phyloP scores from a whole-genome alignment of 2,329 filamentous ascomycete genomes.

The Lachnellula occidentalis region DNA sequence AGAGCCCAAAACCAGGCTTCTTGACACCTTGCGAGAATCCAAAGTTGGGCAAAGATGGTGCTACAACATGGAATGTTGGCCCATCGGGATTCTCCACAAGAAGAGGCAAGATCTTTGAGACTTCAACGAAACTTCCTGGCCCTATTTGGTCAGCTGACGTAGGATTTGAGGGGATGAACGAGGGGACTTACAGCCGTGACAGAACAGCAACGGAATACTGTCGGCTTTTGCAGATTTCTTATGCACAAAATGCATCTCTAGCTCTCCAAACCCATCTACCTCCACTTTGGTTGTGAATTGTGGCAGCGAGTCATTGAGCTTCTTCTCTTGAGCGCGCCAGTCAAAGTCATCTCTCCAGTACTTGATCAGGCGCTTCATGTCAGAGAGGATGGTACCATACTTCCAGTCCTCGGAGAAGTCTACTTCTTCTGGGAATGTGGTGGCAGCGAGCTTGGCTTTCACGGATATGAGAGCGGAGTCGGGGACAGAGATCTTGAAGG shows the following conservation, averaged over 20 bases:
- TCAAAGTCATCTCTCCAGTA: constrained; percentile 21
- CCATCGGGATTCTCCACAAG: constrained; percentile 27
- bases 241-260: constrained; percentile 62
- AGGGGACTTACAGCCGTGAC: constrained; percentile 44
- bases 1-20: constrained; percentile 48
- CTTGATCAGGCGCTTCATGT: constrained; percentile 4
- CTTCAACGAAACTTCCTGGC: constrained; percentile 65
- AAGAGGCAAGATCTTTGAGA: constrained; percentile 53
- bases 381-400: constrained; percentile 3
- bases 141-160: constrained; percentile 23
- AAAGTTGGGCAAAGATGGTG: constrained; percentile 50
- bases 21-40: constrained; percentile 36
- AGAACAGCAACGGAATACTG: constrained; percentile 61
- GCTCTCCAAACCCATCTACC: constrained; percentile 51
- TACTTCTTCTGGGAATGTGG: constrained; percentile 5
- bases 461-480: constrained; percentile 1
- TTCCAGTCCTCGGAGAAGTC: constrained; percentile 7
- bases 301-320: constrained; percentile 10
- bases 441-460: constrained; percentile 3
- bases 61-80: constrained; percentile 37
- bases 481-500: constrained; percentile 6
- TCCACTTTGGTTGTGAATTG: constrained; percentile 35
- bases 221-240: constrained; percentile 43
- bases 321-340: constrained; percentile 17
- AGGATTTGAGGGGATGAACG: neutral